These are phyloP conservation scores for Cladorrhinum samala DNA, from an alignment of 495 filamentous ascomycete genomes.

Conservation along the genomic window DNA sequence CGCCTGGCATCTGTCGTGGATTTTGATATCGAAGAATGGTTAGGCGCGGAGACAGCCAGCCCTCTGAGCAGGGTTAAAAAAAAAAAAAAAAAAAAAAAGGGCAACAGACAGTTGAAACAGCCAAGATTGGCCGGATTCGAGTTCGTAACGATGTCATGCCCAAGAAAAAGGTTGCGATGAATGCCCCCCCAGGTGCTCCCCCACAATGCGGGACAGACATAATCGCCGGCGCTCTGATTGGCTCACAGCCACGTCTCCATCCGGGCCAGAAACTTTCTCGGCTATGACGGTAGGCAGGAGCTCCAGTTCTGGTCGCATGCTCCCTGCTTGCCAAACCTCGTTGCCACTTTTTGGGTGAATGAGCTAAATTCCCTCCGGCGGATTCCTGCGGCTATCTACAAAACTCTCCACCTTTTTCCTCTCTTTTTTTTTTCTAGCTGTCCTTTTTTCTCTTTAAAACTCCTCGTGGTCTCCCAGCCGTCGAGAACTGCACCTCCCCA, in stretches of 20 bases:
- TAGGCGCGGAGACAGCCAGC: slow-evolving; percentile 3
- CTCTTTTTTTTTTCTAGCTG: slow-evolving; percentile 15
- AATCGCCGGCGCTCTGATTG: slow-evolving; percentile 24
- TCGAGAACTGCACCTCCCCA: slow-evolving; percentile 25
- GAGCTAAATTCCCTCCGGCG: slow-evolving; percentile 30
- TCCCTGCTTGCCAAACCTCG: slow-evolving; percentile 19
- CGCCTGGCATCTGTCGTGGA: no score
- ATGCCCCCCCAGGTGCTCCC: slow-evolving; percentile 13
- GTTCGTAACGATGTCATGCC: slow-evolving; percentile 25
- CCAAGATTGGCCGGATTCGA: slow-evolving; percentile 14
- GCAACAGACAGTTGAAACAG: no score
- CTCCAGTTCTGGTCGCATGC: slow-evolving; percentile 9
- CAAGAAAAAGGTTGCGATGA: neutral
- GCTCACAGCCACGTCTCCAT: slow-evolving; percentile 19
- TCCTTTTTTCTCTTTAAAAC: slow-evolving; percentile 3
- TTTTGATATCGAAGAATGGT: no score
- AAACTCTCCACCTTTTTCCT: slow-evolving; percentile 30
- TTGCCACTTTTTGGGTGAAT: no score
- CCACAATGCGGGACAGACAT: slow-evolving; percentile 25
- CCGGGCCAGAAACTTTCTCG: slow-evolving; percentile 28
- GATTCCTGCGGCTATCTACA: slow-evolving; percentile 17
- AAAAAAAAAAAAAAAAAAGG: no score
- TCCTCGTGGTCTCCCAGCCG: slow-evolving; percentile 18
- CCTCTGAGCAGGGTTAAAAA: neutral
- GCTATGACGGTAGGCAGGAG: slow-evolving; percentile 31